Percentiles rank a stretch among this genome's conserved stretches.
These are phyloP conservation scores for Orychophragmus violaceus DNA, from an alignment of 345 rosid species.

Conservation along the genomic window DNA sequence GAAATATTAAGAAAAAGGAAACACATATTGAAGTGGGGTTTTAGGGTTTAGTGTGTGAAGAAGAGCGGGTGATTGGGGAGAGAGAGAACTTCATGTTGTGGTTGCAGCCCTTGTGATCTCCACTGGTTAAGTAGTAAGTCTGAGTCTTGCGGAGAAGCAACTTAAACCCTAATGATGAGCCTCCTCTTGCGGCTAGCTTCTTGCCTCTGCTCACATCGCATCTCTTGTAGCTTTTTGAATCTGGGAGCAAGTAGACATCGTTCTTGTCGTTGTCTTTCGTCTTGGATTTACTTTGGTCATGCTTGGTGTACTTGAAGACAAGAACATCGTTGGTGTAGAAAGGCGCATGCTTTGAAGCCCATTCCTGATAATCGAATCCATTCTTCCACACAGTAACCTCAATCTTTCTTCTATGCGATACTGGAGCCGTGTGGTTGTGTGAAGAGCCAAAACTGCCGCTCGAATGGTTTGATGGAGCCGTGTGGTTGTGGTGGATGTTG, in stretches of 20 bases:
- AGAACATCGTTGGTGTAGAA: constrained; percentile 4
- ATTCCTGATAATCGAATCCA: constrained; percentile 2
- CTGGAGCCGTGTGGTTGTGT: background rate
- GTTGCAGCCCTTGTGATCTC: constrained; percentile 2
- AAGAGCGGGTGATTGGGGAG: background rate
- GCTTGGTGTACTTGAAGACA: background rate
- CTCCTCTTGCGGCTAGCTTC: background rate
- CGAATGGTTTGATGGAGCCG: background rate
- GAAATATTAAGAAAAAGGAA: background rate
- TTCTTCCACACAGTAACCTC: constrained; percentile 2
- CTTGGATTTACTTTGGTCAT: background rate
- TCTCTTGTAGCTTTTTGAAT: background rate
- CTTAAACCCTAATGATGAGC: constrained; percentile 4
- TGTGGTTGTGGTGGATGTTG: background rate
- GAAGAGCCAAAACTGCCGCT: background rate
- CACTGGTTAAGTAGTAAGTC: background rate
- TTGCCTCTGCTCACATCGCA: background rate
- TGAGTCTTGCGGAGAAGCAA: constrained; percentile 11
- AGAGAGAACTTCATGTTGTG: constrained; percentile 11
- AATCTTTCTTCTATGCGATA: background rate
- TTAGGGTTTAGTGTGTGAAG: background rate
- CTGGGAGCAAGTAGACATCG: constrained; percentile 7
- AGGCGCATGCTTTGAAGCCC: constrained; percentile 1
- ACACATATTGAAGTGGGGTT: background rate
- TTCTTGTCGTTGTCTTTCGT: background rate